A percentile compares a stretch with the other conserved stretches of the same genome.
phyloP scores from a whole-genome alignment of 1,139 yeast species.

The Yamadazyma membranifaciens region DNA sequence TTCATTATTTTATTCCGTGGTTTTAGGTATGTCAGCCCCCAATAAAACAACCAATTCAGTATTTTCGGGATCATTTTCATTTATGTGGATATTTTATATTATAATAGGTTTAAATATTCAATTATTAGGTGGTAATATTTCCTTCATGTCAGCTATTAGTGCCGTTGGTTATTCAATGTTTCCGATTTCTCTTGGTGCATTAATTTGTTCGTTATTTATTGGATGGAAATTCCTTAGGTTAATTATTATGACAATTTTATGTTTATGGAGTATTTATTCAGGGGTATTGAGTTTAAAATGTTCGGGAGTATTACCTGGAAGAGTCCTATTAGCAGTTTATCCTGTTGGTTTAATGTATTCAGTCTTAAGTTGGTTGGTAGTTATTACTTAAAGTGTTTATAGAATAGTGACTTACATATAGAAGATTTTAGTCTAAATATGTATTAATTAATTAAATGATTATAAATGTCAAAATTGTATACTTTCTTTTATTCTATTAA shows the following conservation, averaged over 20 bases:
- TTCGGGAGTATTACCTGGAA: constrained; percentile 66
- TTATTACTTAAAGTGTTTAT: constrained; percentile 48
- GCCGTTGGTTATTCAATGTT: constrained; percentile 81
- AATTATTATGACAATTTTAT: constrained; percentile 49
- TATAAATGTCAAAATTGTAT: not conserved
- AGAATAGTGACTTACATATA: not conserved
- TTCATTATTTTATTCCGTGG: constrained; percentile 61
- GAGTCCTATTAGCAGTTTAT: constrained; percentile 71
- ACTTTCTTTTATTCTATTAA: not conserved
- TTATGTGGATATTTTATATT: constrained; percentile 57
- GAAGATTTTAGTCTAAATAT: not conserved
- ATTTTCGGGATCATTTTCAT: constrained; percentile 49
- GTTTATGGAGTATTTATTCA: constrained; percentile 74
- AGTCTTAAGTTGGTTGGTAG: constrained; percentile 74
- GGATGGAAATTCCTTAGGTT: constrained; percentile 56
- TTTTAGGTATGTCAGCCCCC: constrained; percentile 46
- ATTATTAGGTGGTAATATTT: constrained; percentile 67
- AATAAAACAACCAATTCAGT: constrained; percentile 39
- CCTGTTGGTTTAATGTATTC: constrained; percentile 79
- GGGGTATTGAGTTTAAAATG: constrained; percentile 63
- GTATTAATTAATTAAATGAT: not conserved
- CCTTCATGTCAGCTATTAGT: constrained; percentile 74
- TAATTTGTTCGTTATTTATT: constrained; percentile 54
- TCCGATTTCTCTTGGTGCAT: constrained; percentile 68
- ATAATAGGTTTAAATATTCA: constrained; percentile 68